Evolutionary conservation across 2,329 filamentous ascomycete genomes (phyloP), one percentile per base, ranked within the genome.

Genomic region (Xylariaceae sp.): DNA sequence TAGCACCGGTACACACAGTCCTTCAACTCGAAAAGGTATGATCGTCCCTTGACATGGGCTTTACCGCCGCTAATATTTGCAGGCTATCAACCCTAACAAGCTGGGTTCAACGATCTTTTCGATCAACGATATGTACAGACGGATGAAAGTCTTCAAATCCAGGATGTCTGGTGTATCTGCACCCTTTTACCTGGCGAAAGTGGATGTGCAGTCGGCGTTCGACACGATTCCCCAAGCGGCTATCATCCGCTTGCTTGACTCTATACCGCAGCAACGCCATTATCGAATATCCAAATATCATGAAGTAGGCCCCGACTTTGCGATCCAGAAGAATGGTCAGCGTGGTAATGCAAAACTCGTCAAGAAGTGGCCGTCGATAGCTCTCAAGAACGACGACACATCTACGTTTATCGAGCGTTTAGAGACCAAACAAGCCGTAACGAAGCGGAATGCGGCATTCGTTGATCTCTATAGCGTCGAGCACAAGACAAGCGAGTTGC

Each of bases 161-260:
- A 73, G 65, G 0, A 71, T 88, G 9, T 73, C 74, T 0, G 59
- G 73, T 1, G 63, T 64, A 0, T 67, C 74, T 0, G 67, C 70
- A 7, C 78, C 73, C 3, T 74, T 97, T 1, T 97, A 89, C 73
- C 96, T 97, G 74, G 92, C 87, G 61, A 99, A 99, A 72, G 79
- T 96, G 10, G 94, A 99, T 70, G 92, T 99, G 17, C 84, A 90
- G 71, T 86, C 90, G 1, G 96, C 93, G 67, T 99, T 97, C 71
- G 94, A 99, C 73, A 96, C 89, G 0, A 97, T 99, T 50, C 94
- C 94, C 0, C 94, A 97, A 71, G 75, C 82, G 30, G 83, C 85
- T 0, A 78, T 97, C 15, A 70, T 97, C 39, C 72, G 78, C 23
- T 77, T 97, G 30, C 82, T 95, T 63, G 73, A 64, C 59, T 86